Evolutionary conservation across 2,329 filamentous ascomycete species (phyloP), one percentile per base, ranked within the genome.

Genomic region (Bipolaris bicolor): DNA sequence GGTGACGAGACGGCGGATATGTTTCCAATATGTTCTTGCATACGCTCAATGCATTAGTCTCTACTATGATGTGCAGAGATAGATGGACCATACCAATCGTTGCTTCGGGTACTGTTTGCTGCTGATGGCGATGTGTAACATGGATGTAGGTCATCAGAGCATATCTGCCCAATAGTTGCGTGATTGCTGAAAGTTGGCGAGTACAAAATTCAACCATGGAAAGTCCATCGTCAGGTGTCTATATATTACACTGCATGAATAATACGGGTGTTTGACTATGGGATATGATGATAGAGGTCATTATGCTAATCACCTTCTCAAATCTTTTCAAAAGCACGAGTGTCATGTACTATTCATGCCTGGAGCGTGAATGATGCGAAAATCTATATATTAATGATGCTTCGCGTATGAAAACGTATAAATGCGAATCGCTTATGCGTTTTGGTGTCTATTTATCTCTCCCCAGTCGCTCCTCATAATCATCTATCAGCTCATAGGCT

Each of bases 401-500:
- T 18, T 22, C 15, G 46, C 22, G 9, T 22, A 29, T 13, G 34
- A 31, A 3, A 15, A 9, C 39, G 36, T 20, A 31, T 22, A 48
- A 18, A 20, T 44, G 31, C 49, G 29, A 39, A 26, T 26, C 7
- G 40, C 5, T 36, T 22, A 9, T 24, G 18, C 20, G 39, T 15
- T 48, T 40, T 48, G 57, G 7, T 44, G n/a, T 60, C 62, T 67
- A 74, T 62, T 58, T 66, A 53, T 78, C 75, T 59, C 76, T 70
- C 15, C 76, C 76, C 15, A 78, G 55, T 31, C 76, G 63, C 60
- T 78, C 76, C 58, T 77, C 75, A 24, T 76, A 71, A 53, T 78
- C 76, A 37, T 78, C 76, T 3, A 77, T 60, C 16, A 78, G 62
- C 49, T 78, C 76, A 52, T 78, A 78, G 16, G 76, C 76, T 16